phyloP scores from a whole-genome alignment of 805 yeast genomes.

The Kodamaea lidongshanica region DNA sequence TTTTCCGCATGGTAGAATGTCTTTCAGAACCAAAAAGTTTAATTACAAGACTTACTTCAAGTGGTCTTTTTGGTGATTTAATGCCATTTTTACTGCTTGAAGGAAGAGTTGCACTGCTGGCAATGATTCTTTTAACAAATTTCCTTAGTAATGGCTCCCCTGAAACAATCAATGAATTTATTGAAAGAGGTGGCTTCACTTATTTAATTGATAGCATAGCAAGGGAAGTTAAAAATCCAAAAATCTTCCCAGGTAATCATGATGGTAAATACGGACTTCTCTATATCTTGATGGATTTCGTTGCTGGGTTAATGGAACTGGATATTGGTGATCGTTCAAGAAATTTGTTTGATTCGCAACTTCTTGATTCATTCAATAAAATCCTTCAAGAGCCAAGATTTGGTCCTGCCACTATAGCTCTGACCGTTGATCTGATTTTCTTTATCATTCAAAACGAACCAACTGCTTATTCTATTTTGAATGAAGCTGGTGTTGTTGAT shows the following conservation, averaged over 20 bases:
- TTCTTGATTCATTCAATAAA: conserved; percentile 55
- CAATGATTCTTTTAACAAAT: conserved; percentile 50
- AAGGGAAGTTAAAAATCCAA: conserved; percentile 64
- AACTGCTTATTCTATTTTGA: conserved; percentile 73
- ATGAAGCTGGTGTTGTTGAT: conserved; percentile 71
- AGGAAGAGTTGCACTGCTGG: conserved; percentile 40
- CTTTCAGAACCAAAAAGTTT: conserved; percentile 52
- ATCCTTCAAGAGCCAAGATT: conserved; percentile 55
- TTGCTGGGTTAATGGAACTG: conserved; percentile 56
- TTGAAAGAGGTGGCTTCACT: conserved; percentile 60
- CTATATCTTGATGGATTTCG: conserved; percentile 52
- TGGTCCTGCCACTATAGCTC: conserved; percentile 60
- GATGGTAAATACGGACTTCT: conserved; percentile 38
- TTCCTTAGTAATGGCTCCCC: conserved; percentile 34
- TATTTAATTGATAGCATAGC: conserved; percentile 54
- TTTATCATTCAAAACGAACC: conserved; percentile 85
- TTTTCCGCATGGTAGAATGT: conserved; percentile 57
- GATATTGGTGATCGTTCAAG: conserved; percentile 81
- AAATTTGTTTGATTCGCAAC: conserved; percentile 77
- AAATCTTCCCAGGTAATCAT: conserved; percentile 43
- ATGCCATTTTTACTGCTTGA: conserved; percentile 54
- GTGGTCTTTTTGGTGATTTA: conserved; percentile 68
- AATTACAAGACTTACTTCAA: conserved; percentile 55
- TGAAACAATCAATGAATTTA: conserved; percentile 57
- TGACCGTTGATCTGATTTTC: conserved; percentile 57